Evolutionary conservation across 2,329 filamentous ascomycete species (phyloP), one percentile per base, ranked within the genome.

Genomic region (Pseudogymnoascus sp.): DNA sequence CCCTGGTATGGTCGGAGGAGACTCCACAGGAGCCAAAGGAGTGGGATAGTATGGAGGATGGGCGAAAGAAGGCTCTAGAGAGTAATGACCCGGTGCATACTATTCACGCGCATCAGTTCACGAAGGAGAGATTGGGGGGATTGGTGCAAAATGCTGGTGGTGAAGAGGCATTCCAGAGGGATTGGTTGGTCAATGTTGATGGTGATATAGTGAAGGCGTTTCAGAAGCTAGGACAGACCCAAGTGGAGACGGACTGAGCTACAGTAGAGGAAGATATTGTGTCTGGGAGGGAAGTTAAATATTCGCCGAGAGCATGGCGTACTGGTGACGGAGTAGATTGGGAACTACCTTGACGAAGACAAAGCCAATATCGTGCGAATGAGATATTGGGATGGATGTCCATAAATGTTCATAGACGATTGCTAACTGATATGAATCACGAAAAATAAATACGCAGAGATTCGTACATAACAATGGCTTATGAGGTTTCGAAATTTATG

Each of bases 121-220:
- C 92, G 2, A 81, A 81, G 68, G 79, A 84, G 65, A 81, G 85
- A 61, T 71, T 95, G 35, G 78, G 83, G 62, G 77, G 79, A 12
- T 76, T 87, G 4, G 82, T 92, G 18, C 76, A 77, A 60, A 76
- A 79, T 3, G 79, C 79, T 3, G 90, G 90, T 1, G 89, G 89
- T 0, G 82, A 88, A 68, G 79, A 83, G 59, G 76, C 72, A 2
- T 93, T 95, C 72, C 81, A 87, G 71, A 80, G 83, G 62, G 80
- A 87, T 60, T 93, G 87, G 84, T 75, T 86, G 12, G 80, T 80
- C n/a, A 89, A 92, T 65, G 88, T 95, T 25, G 90, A 95, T 73
- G 81, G 80, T 67, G 86, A 92, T 64, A 83, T 93, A 14, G 69
- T 93, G 65, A 78, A 78, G 9, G 83, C 80, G n/a, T 93, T 92